phyloP scores from a whole-genome alignment of 2,329 filamentous ascomycete genomes.

The Diaporthe sp. region DNA sequence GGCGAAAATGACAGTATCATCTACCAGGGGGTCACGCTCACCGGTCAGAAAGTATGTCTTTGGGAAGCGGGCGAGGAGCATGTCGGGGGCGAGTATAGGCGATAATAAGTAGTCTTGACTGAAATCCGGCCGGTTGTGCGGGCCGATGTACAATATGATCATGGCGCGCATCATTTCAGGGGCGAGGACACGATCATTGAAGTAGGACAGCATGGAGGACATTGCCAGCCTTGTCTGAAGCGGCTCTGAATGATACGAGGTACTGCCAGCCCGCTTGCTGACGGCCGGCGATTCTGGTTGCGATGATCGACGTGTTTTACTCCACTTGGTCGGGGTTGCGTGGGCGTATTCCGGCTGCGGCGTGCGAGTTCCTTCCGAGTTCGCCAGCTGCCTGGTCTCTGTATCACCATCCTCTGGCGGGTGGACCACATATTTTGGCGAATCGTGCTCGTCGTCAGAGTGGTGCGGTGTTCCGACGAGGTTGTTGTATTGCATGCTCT shows the following conservation, averaged over 20 bases:
- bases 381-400: constrained; percentile 35
- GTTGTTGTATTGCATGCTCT: constrained; percentile 89
- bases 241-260: constrained; percentile 65
- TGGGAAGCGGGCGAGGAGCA: constrained; percentile 85
- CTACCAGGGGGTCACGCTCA: constrained; percentile 93
- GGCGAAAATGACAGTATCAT: constrained; percentile 97
- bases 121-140: constrained; percentile 93
- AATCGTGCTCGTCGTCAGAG: constrained; percentile 77
- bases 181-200: constrained; percentile 92
- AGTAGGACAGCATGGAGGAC: constrained; percentile 97
- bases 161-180: constrained; percentile 99
- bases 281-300: constrained; percentile 37
- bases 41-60: constrained; percentile 95
- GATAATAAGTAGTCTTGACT: constrained; percentile 90
- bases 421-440: constrained; percentile 40
- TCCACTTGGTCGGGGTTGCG: constrained; percentile 53
- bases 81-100: constrained; percentile 88
- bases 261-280: constrained; percentile 36
- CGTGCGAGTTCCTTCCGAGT: constrained; percentile 42
- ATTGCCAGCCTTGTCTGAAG: constrained; percentile 90
- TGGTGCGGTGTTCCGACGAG: constrained; percentile 85
- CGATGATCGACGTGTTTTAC: constrained; percentile 36
- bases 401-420: constrained; percentile 35
- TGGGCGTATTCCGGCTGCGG: constrained; percentile 64
- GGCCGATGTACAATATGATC: constrained; percentile 97